These are phyloP conservation scores for Cicer yamashitae DNA, from an alignment of 306 rosid species.

Conservation along the genomic window DNA sequence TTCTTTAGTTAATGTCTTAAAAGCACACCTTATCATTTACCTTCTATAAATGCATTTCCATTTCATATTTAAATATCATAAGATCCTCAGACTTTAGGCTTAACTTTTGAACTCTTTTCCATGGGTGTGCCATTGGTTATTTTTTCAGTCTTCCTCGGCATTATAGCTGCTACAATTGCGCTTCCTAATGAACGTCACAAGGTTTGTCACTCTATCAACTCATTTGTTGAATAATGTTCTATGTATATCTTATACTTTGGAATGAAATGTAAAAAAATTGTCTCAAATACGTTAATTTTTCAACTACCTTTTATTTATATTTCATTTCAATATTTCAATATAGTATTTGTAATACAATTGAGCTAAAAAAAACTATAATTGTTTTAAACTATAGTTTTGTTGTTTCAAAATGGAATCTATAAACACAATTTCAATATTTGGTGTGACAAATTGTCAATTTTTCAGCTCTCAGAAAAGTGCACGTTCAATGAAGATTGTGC, in stretches of 20 bases:
- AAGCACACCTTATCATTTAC: neutral
- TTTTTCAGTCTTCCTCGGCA: slow-evolving; percentile 35
- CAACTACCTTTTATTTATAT: too few relatives aligned
- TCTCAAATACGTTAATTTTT: too few relatives aligned
- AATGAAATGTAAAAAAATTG: neutral
- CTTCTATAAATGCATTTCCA: neutral
- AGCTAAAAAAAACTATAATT: too few relatives aligned
- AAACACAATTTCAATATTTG: neutral
- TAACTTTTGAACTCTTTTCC: neutral
- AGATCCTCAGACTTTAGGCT: neutral
- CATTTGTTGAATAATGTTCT: neutral
- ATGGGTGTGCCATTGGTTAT: slow-evolving; percentile 42
- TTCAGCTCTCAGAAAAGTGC: slow-evolving; percentile 42
- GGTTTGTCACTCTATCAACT: slow-evolving; percentile 43
- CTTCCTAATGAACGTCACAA: slow-evolving; percentile 31
- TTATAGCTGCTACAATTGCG: slow-evolving; percentile 14
- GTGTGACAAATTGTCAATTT: slow-evolving; percentile 1
- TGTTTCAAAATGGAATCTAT: neutral
- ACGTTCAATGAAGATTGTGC: slow-evolving; percentile 44
- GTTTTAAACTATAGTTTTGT: too few relatives aligned
- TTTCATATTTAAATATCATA: slow-evolving; percentile 10
- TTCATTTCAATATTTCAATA: too few relatives aligned
- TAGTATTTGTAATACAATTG: too few relatives aligned
- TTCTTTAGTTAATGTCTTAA: neutral
- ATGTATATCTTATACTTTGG: neutral